Conservation (phyloP, 2,329 filamentous ascomycete genomes). For the Verticillium longisporum region DNA sequence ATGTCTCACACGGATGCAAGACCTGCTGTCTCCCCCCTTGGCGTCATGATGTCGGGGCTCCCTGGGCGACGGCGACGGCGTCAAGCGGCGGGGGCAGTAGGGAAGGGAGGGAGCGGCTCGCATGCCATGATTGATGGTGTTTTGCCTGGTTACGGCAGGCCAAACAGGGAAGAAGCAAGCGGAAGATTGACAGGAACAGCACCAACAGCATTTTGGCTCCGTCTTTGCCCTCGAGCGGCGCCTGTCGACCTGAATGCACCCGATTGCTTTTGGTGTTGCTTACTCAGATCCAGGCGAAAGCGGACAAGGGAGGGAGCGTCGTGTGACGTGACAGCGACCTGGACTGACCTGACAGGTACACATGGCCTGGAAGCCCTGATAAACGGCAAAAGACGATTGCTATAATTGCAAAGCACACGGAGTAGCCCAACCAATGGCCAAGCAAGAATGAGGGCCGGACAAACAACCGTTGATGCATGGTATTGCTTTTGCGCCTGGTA, state of each 20-base stretch:
- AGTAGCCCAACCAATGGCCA: neutral
- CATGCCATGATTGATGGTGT: neutral
- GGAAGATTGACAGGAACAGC: neutral
- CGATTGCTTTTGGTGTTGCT: neutral
- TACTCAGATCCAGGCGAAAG: neutral
- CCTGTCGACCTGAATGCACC: neutral
- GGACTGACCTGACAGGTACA: neutral
- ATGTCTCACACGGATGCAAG: neutral
- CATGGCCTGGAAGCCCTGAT: neutral
- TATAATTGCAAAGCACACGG: neutral
- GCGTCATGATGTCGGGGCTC: neutral
- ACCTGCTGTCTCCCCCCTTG: neutral
- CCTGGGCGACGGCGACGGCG: neutral
- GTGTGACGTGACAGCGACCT: neutral
- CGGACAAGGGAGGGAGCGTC: neutral
- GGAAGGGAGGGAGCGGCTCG: neutral
- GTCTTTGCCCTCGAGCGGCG: neutral
- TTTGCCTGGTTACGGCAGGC: neutral
- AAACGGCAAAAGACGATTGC: neutral
- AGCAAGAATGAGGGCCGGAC: neutral
- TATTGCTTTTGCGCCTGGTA: neutral
- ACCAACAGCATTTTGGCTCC: neutral
- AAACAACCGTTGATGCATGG: neutral
- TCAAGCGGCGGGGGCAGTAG: neutral
- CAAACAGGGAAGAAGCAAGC: neutral